Evolutionary conservation across 768 basidiomycete species (phyloP), one percentile per base, ranked within the genome.

Genomic region (Pisolithus marmoratus): DNA sequence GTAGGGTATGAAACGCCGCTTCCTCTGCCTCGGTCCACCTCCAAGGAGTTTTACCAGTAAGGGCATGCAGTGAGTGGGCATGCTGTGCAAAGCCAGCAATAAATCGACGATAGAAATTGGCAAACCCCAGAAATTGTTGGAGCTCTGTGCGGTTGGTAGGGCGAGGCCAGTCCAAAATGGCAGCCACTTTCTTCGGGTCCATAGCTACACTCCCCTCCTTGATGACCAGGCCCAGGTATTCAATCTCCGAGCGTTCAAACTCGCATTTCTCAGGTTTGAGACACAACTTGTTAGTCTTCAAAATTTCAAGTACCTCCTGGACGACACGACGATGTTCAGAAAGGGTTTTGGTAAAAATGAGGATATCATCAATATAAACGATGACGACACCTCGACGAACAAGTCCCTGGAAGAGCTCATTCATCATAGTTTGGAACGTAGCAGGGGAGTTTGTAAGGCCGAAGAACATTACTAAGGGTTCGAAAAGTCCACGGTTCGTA

Each of bases 311-410:
- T 0, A 51, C 54, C 5, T 55, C 9, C 0, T 0, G 0, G 0
- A 54, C 38, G 1, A 57, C 27, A 2, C 3, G 1, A 36, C 2
- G 1, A 50, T 75, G 71, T 2, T 74, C 63, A 0, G 69, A 54
- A 2, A 63, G 63, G 0, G 50, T 54, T 27, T 48, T 38, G 0
- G 67, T 70, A 46, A 62, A 74, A 0, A 74, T 61, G 0, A 75
- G 63, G 2, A 76, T 75, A 43, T 77, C 67, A 43, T 76, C 70
- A 8, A 76, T 73, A 45, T 75, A 77, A 2, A 70, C 54, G 0
- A 60, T n/a, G 0, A 70, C 55, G 1, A 59, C 51, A 11, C 44
- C 54, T 9, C n/a, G n/a, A n/a, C n/a, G n/a, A n/a, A n/a, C n/a
- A n/a, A n/a, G n/a, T n/a, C n/a, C n/a, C n/a, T n/a, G n/a, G n/a